A percentile compares a stretch with the other conserved stretches of the same genome.
Evolutionary conservation across 306 rosid species (phyloP).

Genomic region (Lablab purpureus): DNA sequence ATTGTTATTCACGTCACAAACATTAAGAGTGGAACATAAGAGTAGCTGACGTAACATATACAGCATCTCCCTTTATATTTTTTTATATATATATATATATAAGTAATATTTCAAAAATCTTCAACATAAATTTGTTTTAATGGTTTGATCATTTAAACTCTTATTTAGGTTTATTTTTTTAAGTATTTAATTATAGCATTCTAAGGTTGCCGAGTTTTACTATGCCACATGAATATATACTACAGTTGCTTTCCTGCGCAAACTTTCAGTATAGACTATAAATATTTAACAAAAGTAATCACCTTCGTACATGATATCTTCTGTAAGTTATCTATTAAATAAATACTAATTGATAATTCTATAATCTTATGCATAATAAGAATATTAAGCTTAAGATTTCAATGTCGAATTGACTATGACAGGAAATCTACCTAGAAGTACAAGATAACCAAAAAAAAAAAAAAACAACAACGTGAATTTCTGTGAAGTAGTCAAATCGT

Average conservation of each 20-base stretch:
- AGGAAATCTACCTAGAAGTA: background rate
- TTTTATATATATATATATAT: too few relatives aligned
- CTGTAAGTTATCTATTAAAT: background rate
- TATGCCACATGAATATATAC: too few relatives aligned
- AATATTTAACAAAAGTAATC: background rate
- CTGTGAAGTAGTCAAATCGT: background rate
- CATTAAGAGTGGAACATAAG: background rate
- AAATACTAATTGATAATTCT: background rate
- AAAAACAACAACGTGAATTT: background rate
- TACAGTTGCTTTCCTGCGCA: background rate
- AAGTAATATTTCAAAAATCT: background rate
- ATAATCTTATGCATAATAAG: background rate
- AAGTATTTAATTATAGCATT: background rate
- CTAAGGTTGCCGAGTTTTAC: background rate
- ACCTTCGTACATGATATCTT: background rate
- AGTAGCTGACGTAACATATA: background rate
- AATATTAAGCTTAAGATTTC: constrained; percentile 27
- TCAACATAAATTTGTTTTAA: background rate
- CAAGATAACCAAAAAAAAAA: background rate
- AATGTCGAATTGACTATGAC: background rate
- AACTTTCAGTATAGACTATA: background rate
- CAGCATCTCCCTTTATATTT: background rate
- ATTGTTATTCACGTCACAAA: background rate
- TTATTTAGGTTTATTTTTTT: background rate
- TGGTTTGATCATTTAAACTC: background rate